A percentile compares a stretch with the other conserved stretches of the same genome.
Evolutionary conservation across 2,329 filamentous ascomycete species (phyloP).

Genomic region (Diaporthe amygdali): DNA sequence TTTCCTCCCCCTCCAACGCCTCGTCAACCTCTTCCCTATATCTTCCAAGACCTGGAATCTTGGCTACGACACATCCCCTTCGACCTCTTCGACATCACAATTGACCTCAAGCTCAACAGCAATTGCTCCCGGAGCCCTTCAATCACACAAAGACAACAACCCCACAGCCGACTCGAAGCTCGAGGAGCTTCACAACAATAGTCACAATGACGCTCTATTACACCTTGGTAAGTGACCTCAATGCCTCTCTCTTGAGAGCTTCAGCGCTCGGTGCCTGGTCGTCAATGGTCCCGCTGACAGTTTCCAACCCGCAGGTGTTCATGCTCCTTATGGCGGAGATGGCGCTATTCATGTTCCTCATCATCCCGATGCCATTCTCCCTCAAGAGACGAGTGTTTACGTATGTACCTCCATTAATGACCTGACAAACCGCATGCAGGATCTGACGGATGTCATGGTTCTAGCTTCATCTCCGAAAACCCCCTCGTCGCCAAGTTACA

Average conservation of each 20-base stretch:
- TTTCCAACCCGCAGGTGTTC: constrained; percentile 68
- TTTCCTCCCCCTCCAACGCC: not conserved
- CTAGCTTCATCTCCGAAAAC: constrained; percentile 93
- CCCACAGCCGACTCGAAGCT: not conserved
- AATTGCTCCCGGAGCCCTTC: not conserved
- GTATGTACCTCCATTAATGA: constrained; percentile 44
- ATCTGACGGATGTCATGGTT: not conserved
- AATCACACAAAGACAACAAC: not conserved
- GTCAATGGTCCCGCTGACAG: constrained; percentile 31
- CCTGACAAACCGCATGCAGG: no score
- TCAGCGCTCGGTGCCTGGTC: not conserved
- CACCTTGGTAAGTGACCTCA: constrained; percentile 48
- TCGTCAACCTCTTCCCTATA: not conserved
- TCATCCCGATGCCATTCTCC: constrained; percentile 87
- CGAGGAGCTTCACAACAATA: constrained; percentile 3
- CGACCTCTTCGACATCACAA: not conserved
- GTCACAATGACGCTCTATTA: constrained; percentile 64
- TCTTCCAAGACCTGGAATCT: not conserved
- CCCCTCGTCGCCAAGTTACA: constrained; percentile 86
- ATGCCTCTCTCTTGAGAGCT: not conserved
- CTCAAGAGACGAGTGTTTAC: constrained; percentile 84
- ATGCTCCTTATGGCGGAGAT: constrained; percentile 83
- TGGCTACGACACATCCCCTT: not conserved
- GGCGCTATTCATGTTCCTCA: constrained; percentile 77
- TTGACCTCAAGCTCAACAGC: not conserved